Base-by-base conservation (phyloP, 2,329 filamentous ascomycete species). In the Catunica adiposa region DNA sequence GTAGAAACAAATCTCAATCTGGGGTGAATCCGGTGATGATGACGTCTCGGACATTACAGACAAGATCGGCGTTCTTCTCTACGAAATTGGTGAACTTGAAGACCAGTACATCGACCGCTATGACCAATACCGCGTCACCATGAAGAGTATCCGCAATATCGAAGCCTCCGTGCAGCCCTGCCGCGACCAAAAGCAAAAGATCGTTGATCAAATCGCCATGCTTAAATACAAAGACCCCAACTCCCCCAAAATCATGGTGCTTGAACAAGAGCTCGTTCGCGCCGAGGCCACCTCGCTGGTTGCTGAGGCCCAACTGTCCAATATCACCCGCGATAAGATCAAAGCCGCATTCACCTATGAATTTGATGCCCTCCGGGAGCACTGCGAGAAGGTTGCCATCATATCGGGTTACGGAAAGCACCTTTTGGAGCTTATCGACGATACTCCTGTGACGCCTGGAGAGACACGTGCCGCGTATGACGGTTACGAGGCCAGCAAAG, bases 211-310 rank as follows among this genome's bases (percentile, higher is more conserved):
- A 68, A 98, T 98, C 64, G 90, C 92, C 53, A 90, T 97, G 70
- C 80, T 98, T 64, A 98, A 98, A 72, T 98, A 97, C 81, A 98
- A 98, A 76, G 92, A 98, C 71, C 92, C 92, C 62, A 95, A 94
- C 74, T 96, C 89, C 37, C 89, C 90, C 61, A 92, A 89, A 73
- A 96, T 98, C 63, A 89, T 96, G 57, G 89, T 98, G 42, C 83
- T 98, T 56, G 92, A 98, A 73, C 92, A 98, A 71, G 92, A 98
- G 71, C 86, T 98, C 58, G 92, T 98, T 63, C 89, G 92, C 64
- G 92, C 92, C 62, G 92, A 98, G 71, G 92, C 92, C 64, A 92
- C 98, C 70, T 97, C 92, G n/a, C 82, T 98, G 14, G 92, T 98
- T 56, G 92, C 92, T 60, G 92, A 98, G 71, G 92, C 92, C 6